phyloP scores from a whole-genome alignment of 176 grass and related monocot genomes.

The Calamus simplicifolius region DNA sequence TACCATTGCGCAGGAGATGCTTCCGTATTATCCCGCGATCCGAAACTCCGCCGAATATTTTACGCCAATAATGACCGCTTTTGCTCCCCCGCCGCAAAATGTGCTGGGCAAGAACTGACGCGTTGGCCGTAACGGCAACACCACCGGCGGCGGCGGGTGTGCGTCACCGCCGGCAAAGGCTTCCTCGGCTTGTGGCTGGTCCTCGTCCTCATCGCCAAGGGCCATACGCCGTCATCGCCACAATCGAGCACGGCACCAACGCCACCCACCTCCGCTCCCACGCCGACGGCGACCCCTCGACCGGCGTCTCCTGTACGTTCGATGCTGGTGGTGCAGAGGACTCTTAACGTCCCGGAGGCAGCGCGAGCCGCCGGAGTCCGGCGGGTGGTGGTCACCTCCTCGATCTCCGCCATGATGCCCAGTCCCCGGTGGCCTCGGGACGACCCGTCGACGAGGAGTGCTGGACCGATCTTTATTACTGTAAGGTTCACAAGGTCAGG shows the following conservation, averaged over 20 bases:
- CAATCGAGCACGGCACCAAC: neutral
- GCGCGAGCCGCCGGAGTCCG: neutral
- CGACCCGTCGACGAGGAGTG: constrained; percentile 4
- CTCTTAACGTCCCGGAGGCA: constrained; percentile 8
- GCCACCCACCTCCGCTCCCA: constrained; percentile 8
- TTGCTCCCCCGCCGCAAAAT: too few species aligned
- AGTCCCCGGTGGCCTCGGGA: constrained; percentile 4
- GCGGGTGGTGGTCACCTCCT: constrained; percentile 16
- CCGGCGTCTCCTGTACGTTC: constrained; percentile 5
- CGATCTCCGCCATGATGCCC: constrained; percentile 17
- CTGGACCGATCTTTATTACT: constrained; percentile 15
- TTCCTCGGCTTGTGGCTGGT: constrained; percentile 21
- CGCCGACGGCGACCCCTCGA: neutral
- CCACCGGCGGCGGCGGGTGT: constrained; percentile 7
- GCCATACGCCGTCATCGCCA: constrained; percentile 14
- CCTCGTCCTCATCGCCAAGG: constrained; percentile 6
- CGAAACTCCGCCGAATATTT: too few species aligned
- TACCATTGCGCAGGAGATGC: too few species aligned
- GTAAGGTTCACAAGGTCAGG: constrained; percentile 1
- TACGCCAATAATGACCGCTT: too few species aligned
- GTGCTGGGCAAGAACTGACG: too few species aligned
- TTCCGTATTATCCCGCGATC: too few species aligned
- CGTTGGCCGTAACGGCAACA: neutral
- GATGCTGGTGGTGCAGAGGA: constrained; percentile 10
- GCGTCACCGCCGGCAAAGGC: constrained; percentile 15